phyloP scores from a whole-genome alignment of 306 rosid species.

The Ochetophila trinervis region DNA sequence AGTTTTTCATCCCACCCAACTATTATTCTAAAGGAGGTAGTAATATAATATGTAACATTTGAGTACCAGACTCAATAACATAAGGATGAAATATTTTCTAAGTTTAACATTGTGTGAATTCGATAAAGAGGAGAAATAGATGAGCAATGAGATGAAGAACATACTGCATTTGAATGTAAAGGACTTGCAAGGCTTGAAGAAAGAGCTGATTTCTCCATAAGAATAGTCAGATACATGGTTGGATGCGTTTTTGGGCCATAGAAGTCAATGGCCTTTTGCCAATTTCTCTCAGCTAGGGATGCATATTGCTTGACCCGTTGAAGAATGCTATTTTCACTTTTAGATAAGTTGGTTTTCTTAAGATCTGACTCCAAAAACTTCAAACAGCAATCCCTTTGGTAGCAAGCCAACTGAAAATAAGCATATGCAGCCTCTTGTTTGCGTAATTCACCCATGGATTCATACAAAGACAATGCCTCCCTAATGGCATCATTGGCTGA shows the following conservation, averaged over 20 bases:
- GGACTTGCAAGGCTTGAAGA: conserved; percentile 51
- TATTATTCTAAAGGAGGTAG: no score
- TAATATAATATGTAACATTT: no score
- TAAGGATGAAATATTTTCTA: not conserved
- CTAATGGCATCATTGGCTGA: conserved; percentile 93
- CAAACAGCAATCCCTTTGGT: conserved; percentile 84
- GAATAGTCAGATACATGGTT: conserved; percentile 67
- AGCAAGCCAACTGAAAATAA: conserved; percentile 80
- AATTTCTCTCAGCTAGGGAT: conserved; percentile 86
- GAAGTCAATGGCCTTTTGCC: conserved; percentile 81
- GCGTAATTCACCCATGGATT: conserved; percentile 82
- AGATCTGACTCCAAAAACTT: conserved; percentile 64
- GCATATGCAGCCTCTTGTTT: conserved; percentile 94
- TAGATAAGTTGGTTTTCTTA: conserved; percentile 46
- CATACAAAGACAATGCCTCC: conserved; percentile 79
- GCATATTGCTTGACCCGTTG: conserved; percentile 90
- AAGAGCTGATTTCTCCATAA: conserved; percentile 79
- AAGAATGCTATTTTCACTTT: conserved; percentile 48
- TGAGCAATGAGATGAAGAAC: conserved; percentile 24
- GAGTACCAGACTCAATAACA: not conserved
- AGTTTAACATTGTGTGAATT: not conserved
- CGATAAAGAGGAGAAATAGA: no score
- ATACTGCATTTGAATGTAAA: conserved; percentile 67
- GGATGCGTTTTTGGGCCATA: conserved; percentile 81
- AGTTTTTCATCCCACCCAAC: no score